A percentile compares a stretch with the other conserved stretches of the same genome.
phyloP scores from a whole-genome alignment of 192 early-diverging fungal genomes.

The Entomortierella parvispora region DNA sequence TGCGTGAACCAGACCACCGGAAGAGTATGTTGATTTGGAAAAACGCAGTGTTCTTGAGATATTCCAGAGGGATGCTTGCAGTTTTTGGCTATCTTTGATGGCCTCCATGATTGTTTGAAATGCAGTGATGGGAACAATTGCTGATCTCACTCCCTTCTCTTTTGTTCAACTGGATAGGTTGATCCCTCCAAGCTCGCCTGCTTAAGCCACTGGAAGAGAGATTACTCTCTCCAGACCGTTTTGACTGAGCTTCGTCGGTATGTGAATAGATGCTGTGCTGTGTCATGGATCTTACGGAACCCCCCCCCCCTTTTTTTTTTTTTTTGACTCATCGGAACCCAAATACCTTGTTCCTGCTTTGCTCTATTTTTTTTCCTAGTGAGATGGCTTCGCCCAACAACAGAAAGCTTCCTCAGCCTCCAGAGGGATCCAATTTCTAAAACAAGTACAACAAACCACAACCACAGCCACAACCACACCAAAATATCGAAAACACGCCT shows the following conservation, averaged over 20 bases:
- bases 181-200: constrained; percentile 70
- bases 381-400: constrained; percentile 90
- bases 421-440: constrained; percentile 79
- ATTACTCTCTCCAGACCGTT: constrained; percentile 81
- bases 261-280: constrained; percentile 1
- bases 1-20: constrained; percentile 87
- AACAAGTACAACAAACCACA: neutral
- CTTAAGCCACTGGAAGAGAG: constrained; percentile 87
- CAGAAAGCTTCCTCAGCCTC: constrained; percentile 89
- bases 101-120: too few relatives aligned
- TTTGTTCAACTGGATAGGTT: constrained; percentile 60
- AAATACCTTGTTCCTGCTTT: neutral
- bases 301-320: neutral
- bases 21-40: constrained; percentile 57
- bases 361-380: constrained; percentile 43
- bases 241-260: constrained; percentile 86
- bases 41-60: neutral
- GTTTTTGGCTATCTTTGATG: neutral
- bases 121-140: too few relatives aligned
- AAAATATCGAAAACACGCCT: neutral
- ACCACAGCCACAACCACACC: neutral
- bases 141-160: too few relatives aligned
- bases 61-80: neutral
- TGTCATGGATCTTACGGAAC: neutral
- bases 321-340: neutral